Evolutionary conservation across 1,284 basidiomycete species (phyloP).

Genomic region (Cutaneotrichosporon mucoides): DNA sequence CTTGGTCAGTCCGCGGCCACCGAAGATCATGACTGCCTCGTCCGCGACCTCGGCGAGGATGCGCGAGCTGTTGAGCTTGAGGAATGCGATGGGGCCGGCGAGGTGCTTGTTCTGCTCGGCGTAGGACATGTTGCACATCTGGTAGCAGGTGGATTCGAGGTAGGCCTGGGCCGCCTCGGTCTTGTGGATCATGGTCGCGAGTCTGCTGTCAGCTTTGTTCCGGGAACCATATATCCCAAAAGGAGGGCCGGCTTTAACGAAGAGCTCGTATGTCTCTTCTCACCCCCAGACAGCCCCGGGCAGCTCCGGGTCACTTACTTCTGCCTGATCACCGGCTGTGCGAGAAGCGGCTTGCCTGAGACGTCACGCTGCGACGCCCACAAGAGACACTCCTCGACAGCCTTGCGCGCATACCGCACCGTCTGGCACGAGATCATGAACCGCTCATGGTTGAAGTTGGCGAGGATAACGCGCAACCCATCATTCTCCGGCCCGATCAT

Average conservation of each 20-base stretch:
- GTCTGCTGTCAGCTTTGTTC: constrained; percentile 10
- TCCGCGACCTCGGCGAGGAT: constrained; percentile 51
- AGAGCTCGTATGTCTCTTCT: too few species aligned
- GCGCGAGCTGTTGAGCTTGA: constrained; percentile 58
- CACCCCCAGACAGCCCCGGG: too few species aligned
- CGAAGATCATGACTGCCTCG: constrained; percentile 53
- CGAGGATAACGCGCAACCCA: constrained; percentile 70
- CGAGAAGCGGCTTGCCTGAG: constrained; percentile 76
- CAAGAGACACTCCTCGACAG: constrained; percentile 49
- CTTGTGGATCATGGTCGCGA: constrained; percentile 80
- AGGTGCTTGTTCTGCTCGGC: constrained; percentile 60
- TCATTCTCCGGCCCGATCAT: constrained; percentile 78
- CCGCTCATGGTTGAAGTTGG: constrained; percentile 45
- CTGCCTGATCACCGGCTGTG: constrained; percentile 73
- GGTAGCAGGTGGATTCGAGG: constrained; percentile 83
- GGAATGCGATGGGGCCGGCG: constrained; percentile 49
- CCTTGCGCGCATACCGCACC: constrained; percentile 15
- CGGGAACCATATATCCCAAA: too few species aligned
- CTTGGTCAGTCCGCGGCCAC: constrained; percentile 25
- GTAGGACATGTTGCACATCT: constrained; percentile 81
- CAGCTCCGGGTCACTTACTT: constrained; percentile 19
- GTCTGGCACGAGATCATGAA: constrained; percentile 17
- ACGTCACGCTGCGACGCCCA: constrained; percentile 75
- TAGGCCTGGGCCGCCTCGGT: constrained; percentile 78
- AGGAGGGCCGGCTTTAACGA: too few species aligned